Evolutionary conservation across 306 rosid species (phyloP).

Genomic region (Styphnolobium japonicum): DNA sequence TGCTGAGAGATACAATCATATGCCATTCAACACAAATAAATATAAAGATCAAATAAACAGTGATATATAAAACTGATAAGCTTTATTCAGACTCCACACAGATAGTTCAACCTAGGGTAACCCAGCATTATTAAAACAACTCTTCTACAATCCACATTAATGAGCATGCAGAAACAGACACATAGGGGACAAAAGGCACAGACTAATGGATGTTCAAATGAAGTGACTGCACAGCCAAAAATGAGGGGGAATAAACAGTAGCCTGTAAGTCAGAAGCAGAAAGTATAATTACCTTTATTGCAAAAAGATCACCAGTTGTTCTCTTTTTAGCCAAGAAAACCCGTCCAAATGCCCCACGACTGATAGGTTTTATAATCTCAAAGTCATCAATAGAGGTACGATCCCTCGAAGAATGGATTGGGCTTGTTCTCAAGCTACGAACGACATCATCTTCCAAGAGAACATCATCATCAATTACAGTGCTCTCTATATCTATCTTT

Average conservation of each 20-base stretch:
- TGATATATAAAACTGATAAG: neutral
- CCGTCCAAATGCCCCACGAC: constrained; percentile 99
- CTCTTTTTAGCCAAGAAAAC: constrained; percentile 98
- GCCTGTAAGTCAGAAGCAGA: neutral
- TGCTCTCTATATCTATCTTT: constrained; percentile 71
- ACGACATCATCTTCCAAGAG: constrained; percentile 89
- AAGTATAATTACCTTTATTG: constrained; percentile 68
- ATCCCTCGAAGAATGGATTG: constrained; percentile 82
- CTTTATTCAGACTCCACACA: neutral
- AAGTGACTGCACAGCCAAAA: neutral
- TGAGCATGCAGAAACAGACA: neutral
- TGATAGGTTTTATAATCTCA: constrained; percentile 93
- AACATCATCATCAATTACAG: constrained; percentile 84
- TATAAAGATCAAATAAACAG: neutral
- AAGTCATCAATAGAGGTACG: constrained; percentile 95
- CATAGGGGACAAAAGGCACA: neutral
- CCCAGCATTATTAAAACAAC: constrained; percentile 2
- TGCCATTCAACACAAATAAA: neutral
- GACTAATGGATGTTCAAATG: neutral
- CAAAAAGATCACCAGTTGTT: constrained; percentile 97
- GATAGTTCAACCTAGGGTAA: neutral
- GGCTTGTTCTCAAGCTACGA: constrained; percentile 94
- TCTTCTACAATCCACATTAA: constrained; percentile 10
- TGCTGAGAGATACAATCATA: neutral
- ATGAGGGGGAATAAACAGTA: neutral